Base-by-base conservation (phyloP, 2,329 filamentous ascomycete species). In the Aspergillus fumigatiaffinis region DNA sequence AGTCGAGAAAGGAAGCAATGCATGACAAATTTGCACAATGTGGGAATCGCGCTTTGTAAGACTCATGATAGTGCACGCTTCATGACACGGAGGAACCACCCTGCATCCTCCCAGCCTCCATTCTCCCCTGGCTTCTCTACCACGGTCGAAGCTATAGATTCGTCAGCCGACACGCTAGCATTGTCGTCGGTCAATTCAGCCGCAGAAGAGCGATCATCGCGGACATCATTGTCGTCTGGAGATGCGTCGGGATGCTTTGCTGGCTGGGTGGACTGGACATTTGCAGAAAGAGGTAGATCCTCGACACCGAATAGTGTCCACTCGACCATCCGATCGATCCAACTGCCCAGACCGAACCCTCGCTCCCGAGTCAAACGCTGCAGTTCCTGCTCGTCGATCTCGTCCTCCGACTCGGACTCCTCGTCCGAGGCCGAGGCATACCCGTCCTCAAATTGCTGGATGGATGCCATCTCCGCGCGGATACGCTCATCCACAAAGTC, bases 71-170 rank as follows among this genome's bases (percentile, higher is more conserved):
- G 60, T n/a, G 71, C 67, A 50, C 65, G 69, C 57, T 68, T 75
- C 52, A 83, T 81, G 46, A 83, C 78, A 51, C 80, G 80, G 56
- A 86, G 69, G 57, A 86, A 66, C 83, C 83, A 86, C 29, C 79
- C 77, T 32, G 81, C 82, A 72, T 86, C 83, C 58, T 80, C 77
- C 83, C 83, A 86, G 0, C 82, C 81, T 4, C 80, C 81, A 20
- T 68, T 60, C 2, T 70, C 66, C 6, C 72, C 71, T 2, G 73
- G 66, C 28, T 70, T 76, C 56, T 77, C 74, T 46, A 71, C 66
- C 28, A 60, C 17, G 2, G 49, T 48, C 26, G 56, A 9, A n/a
- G 52, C 57, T 50, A 72, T 70, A 26, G 62, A 65, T 42, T 76
- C 76, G 23, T 54, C 66, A 49, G 65, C 58, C 10, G 65, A 65